phyloP scores from a whole-genome alignment of 2,329 filamentous ascomycete species.

The Penicillium sp. region DNA sequence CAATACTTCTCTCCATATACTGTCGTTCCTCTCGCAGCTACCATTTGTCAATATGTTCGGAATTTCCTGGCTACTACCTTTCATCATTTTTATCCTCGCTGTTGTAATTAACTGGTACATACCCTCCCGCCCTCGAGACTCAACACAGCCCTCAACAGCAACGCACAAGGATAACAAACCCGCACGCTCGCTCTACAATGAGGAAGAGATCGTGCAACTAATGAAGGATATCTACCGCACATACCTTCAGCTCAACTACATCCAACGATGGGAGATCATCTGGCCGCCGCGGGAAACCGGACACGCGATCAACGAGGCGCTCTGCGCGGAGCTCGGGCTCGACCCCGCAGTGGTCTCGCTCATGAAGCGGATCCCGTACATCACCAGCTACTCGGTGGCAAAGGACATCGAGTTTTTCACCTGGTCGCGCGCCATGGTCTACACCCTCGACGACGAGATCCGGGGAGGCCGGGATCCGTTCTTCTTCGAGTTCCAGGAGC shows the following conservation, averaged over 20 bases:
- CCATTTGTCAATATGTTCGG: no score
- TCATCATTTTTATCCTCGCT: no score
- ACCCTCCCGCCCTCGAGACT: no score
- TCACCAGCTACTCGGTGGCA: neutral
- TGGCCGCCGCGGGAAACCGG: neutral
- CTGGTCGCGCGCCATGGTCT: neutral
- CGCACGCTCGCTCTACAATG: neutral
- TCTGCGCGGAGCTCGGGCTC: neutral
- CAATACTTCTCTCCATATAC: no score
- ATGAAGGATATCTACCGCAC: neutral
- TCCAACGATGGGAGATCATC: neutral
- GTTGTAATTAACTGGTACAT: no score
- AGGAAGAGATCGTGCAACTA: neutral
- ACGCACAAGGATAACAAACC: no score
- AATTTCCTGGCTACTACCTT: no score
- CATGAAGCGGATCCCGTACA: neutral
- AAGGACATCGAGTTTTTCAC: neutral
- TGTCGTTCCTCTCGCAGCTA: no score
- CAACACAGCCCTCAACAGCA: no score
- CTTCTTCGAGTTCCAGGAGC: neutral
- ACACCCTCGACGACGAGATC: neutral
- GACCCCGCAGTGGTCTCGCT: neutral
- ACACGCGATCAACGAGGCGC: neutral
- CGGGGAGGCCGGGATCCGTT: neutral
- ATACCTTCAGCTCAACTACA: neutral